Evolutionary conservation across 768 basidiomycete genomes (phyloP).

Genomic region (Leccinum imitatum): DNA sequence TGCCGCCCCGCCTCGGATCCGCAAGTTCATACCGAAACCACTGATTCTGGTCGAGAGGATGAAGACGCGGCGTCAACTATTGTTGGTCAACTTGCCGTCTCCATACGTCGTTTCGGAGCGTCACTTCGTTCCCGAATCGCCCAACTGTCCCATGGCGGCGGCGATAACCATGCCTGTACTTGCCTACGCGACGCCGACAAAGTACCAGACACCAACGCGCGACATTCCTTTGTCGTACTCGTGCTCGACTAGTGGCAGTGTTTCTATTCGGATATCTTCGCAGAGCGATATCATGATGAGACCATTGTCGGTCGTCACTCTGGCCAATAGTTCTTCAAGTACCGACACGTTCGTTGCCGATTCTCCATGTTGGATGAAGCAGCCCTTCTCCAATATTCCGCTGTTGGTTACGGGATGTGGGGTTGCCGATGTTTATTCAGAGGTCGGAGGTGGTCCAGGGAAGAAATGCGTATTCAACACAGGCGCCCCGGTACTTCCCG

Average conservation of each 20-base stretch:
- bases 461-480: background rate
- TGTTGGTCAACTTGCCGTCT: background rate
- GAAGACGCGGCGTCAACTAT: slow-evolving; percentile 17
- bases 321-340: slow-evolving; percentile 15
- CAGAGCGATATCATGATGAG: slow-evolving; percentile 2
- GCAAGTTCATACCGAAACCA: slow-evolving; percentile 27
- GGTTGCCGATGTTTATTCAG: background rate
- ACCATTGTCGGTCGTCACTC: slow-evolving; percentile 7
- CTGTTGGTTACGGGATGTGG: slow-evolving; percentile 2
- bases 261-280: slow-evolving; percentile 12
- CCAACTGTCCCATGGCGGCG: background rate
- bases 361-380: slow-evolving; percentile 19
- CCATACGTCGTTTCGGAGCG: background rate
- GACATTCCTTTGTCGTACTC: background rate
- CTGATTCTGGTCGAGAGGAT: slow-evolving; percentile 27
- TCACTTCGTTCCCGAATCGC: background rate
- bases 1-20: slow-evolving; percentile 1
- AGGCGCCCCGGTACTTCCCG: background rate
- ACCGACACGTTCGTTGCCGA: slow-evolving; percentile 25
- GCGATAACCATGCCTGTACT: background rate
- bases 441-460: background rate
- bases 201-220: background rate
- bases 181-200: slow-evolving; percentile 9
- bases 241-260: background rate
- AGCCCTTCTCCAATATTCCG: slow-evolving; percentile 4